Evolutionary conservation across 2,329 filamentous ascomycete genomes (phyloP), one percentile per base, ranked within the genome.

Genomic region (Fusarium sp.): DNA sequence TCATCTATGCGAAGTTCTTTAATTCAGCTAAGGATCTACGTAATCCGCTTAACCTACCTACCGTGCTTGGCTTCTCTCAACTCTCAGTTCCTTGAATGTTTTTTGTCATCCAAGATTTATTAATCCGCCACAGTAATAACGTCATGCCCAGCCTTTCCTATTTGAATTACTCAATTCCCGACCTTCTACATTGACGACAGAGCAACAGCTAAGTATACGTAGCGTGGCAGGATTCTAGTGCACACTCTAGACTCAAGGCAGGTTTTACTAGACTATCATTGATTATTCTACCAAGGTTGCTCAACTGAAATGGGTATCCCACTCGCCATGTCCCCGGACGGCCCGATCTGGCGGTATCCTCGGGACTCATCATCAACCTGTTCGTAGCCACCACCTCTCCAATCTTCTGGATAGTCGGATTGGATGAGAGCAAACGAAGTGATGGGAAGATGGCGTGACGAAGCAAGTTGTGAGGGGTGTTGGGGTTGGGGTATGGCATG

Each of bases 401-500:
- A n/a, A 21, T 35, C 20, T 15, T 23, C 7, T n/a, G 31, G 13
- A 37, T 36, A 41, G 47, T 20, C 36, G 23, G 58, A 37, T 39
- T 52, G 46, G 41, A 42, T 29, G 21, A 33, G 23, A 58, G 27
- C 25, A 7, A 37, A 45, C 25, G 42, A 33, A 36, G 21, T 40
- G 29, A 48, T 47, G 49, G 23, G 15, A 39, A 23, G 14, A 52
- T 62, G 48, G 60, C 60, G 48, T 65, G 48, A 57, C 18, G 39
- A 36, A 42, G 25, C 21, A 40, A 41, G 31, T 29, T 18, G 36
- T 33, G 33, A 35, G 40, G 42, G 46, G 45, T 23, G 41, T 35
- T 39, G 60, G 42, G 41, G 46, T 20, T 63, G 41, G 41, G 51
- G 58, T 43, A 56, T 43, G 53, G 46, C 15, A 59, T 59, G 59